Evolutionary conservation across 768 basidiomycete genomes (phyloP).

Genomic region (Lentinula detonsa): DNA sequence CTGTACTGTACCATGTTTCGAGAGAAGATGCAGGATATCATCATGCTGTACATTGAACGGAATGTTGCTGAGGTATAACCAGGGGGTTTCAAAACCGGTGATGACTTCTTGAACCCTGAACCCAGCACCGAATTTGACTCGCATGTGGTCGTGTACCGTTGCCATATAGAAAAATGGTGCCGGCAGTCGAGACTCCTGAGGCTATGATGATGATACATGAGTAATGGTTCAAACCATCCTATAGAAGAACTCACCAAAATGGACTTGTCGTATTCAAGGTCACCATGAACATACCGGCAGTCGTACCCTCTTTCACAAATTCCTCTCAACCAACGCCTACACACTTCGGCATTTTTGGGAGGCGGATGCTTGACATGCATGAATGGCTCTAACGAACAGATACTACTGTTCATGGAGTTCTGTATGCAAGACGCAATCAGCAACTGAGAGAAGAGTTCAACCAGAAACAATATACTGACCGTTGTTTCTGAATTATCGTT

Average conservation of each 20-base stretch:
- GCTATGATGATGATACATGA: not conserved
- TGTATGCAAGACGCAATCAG: not conserved
- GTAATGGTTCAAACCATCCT: not conserved
- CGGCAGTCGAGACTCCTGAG: not conserved
- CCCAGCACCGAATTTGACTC: constrained; percentile 52
- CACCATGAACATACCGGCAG: constrained; percentile 19
- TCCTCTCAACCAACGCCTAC: constrained; percentile 27
- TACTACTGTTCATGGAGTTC: not conserved
- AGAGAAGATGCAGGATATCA: constrained; percentile 32
- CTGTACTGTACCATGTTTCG: constrained; percentile 12
- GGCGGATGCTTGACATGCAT: constrained; percentile 9
- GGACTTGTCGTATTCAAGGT: constrained; percentile 16
- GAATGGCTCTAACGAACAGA: not conserved
- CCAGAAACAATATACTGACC: not conserved
- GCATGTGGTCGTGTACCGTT: constrained; percentile 47
- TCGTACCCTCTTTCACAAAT: constrained; percentile 15
- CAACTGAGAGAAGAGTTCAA: not conserved
- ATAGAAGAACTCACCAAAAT: constrained; percentile 8
- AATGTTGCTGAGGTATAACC: constrained; percentile 50
- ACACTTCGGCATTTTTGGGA: constrained; percentile 14
- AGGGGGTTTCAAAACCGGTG: constrained; percentile 68
- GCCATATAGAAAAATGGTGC: constrained; percentile 13
- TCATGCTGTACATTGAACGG: constrained; percentile 25
- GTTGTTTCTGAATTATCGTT: not conserved
- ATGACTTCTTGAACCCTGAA: constrained; percentile 49